These are phyloP conservation scores for Didymella exigua DNA, from an alignment of 2,329 filamentous ascomycete species.

Conservation along the genomic window DNA sequence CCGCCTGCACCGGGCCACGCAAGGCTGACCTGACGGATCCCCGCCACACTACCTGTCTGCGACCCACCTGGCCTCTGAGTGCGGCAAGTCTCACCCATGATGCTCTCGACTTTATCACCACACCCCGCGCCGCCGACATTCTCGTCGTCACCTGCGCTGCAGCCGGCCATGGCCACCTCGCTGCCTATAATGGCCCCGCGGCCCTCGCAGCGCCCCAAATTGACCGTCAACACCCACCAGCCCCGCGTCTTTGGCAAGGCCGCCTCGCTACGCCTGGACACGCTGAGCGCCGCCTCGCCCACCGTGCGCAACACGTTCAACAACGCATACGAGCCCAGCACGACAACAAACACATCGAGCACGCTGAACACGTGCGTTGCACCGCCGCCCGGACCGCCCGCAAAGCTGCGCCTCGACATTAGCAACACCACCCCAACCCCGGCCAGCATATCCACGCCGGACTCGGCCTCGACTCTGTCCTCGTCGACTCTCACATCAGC, in stretches of 20 bases:
- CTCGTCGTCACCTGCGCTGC: constrained; percentile 37
- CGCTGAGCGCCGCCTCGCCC: constrained; percentile 62
- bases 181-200: constrained; percentile 52
- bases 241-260: constrained; percentile 59
- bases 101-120: constrained; percentile 46
- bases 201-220: constrained; percentile 58
- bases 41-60: constrained; percentile 16
- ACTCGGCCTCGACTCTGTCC: constrained; percentile 47
- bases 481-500: constrained; percentile 50
- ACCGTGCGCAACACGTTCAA: constrained; percentile 66
- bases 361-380: constrained; percentile 24
- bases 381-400: constrained; percentile 32
- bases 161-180: constrained; percentile 51
- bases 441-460: constrained; percentile 40
- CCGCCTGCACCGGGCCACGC: constrained; percentile 15
- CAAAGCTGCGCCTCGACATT: constrained; percentile 42
- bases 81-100: constrained; percentile 35
- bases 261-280: constrained; percentile 59
- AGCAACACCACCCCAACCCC: constrained; percentile 35
- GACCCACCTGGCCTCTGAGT: constrained; percentile 9
- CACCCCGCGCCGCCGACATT: constrained; percentile 37
- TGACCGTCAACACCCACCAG: constrained; percentile 64
- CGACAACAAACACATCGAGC: constrained; percentile 12
- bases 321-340: constrained; percentile 59
- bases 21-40: constrained; percentile 17